Conservation (phyloP, 805 yeast species). For the Hemisphaericaspora nanyangensis region DNA sequence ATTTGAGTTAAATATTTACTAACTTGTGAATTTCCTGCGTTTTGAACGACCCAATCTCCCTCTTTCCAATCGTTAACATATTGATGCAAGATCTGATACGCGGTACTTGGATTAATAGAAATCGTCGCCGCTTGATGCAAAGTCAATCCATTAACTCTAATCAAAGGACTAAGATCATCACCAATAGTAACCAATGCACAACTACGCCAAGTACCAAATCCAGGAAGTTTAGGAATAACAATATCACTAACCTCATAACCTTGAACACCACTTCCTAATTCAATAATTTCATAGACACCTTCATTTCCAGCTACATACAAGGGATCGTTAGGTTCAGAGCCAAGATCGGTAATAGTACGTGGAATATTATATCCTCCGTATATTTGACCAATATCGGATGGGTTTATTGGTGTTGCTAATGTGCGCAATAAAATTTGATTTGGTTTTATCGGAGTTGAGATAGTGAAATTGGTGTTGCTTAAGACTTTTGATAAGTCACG, state of each 20-base stretch:
- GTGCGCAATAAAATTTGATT: slow-evolving; percentile 57
- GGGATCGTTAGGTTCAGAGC: slow-evolving; percentile 44
- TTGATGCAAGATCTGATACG: slow-evolving; percentile 68
- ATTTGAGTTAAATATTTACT: slow-evolving; percentile 27
- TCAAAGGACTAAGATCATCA: slow-evolving; percentile 17
- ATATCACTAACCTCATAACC: slow-evolving; percentile 69
- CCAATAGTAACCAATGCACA: slow-evolving; percentile 46
- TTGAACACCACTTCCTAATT: slow-evolving; percentile 55
- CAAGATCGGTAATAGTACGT: slow-evolving; percentile 52
- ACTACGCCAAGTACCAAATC: slow-evolving; percentile 87
- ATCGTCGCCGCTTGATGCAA: slow-evolving; percentile 75
- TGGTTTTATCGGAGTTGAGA: slow-evolving; percentile 18
- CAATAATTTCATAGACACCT: slow-evolving; percentile 83
- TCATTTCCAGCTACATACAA: slow-evolving; percentile 91
- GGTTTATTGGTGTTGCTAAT: slow-evolving; percentile 83
- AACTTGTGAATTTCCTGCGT: slow-evolving; percentile 34
- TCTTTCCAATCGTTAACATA: slow-evolving; percentile 7
- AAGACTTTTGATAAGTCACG: slow-evolving; percentile 17
- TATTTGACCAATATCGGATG: slow-evolving; percentile 82
- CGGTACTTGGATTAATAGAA: slow-evolving; percentile 85
- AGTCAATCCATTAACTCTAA: slow-evolving; percentile 19
- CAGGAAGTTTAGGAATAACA: slow-evolving; percentile 71
- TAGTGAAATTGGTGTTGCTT: slow-evolving; percentile 15
- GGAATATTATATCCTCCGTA: slow-evolving; percentile 83
- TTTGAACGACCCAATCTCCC: slow-evolving; percentile 31